phyloP scores from a whole-genome alignment of 2,329 filamentous ascomycete genomes.

The Sporothrix sp. region DNA sequence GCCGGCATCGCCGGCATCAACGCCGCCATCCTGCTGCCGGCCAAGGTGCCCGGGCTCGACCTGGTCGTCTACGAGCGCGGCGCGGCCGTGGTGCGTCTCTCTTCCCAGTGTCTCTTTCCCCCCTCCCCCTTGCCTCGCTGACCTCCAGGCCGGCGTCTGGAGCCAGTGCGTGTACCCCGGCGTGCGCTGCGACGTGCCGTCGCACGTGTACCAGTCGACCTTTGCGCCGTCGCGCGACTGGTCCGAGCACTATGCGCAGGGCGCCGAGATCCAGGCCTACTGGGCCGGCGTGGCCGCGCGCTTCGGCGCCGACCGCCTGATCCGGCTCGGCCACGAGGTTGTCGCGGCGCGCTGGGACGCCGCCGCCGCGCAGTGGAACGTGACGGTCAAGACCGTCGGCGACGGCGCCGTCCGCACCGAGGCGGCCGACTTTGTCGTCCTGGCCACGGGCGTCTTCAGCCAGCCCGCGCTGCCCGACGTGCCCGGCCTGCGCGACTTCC shows the following conservation, averaged over 20 bases:
- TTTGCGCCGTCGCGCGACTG: neutral
- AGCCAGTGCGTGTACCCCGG: neutral
- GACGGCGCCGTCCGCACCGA: constrained; percentile 28
- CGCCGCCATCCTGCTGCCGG: neutral
- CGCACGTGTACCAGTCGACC: constrained; percentile 1
- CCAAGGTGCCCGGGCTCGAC: neutral
- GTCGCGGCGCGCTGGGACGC: constrained; percentile 38
- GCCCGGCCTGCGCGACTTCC: constrained; percentile 39
- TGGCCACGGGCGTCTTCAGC: constrained; percentile 52
- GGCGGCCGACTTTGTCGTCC: constrained; percentile 51
- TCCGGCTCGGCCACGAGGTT: too few species aligned
- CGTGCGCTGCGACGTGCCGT: too few species aligned
- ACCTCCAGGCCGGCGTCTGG: constrained; percentile 2
- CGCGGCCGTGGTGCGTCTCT: neutral
- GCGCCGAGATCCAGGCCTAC: neutral
- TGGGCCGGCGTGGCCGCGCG: neutral
- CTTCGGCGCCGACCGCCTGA: too few species aligned
- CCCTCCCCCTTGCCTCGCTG: too few species aligned
- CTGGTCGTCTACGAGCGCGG: neutral
- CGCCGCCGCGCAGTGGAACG: constrained; percentile 42
- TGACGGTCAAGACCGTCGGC: constrained; percentile 34
- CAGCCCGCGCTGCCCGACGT: constrained; percentile 43
- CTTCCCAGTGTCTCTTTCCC: too few species aligned
- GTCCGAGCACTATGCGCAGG: neutral
- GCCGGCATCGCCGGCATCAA: neutral